Conservation (phyloP, 2,329 filamentous ascomycete genomes). For the Boeremia lycopersici region DNA sequence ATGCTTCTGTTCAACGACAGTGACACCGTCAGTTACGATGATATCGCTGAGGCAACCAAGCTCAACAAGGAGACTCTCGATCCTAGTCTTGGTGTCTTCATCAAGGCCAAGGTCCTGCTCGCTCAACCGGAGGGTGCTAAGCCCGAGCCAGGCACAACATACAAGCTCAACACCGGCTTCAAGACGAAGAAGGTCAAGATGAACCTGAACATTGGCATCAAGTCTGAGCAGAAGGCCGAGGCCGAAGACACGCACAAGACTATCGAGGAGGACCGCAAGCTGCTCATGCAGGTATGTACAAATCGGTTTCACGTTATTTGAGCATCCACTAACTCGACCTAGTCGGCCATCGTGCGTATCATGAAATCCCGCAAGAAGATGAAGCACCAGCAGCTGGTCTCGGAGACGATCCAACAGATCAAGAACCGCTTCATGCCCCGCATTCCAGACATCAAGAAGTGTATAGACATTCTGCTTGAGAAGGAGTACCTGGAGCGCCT, state of each 20-base stretch:
- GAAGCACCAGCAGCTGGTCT: slow-evolving; percentile 94
- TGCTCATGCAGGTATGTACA: slow-evolving; percentile 86
- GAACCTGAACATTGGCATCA: slow-evolving; percentile 93
- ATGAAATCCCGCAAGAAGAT: slow-evolving; percentile 99
- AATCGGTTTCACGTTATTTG: too few species aligned
- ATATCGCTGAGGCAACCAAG: slow-evolving; percentile 81
- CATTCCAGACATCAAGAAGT: slow-evolving; percentile 97
- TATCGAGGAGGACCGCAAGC: slow-evolving; percentile 96
- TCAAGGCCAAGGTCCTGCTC: slow-evolving; percentile 89
- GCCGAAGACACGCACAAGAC: slow-evolving; percentile 98
- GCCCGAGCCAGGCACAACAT: slow-evolving; percentile 76
- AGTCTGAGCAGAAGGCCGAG: slow-evolving; percentile 95
- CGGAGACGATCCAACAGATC: slow-evolving; percentile 95
- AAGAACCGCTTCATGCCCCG: slow-evolving; percentile 91
- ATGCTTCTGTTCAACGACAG: slow-evolving; percentile 92
- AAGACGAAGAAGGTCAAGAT: slow-evolving; percentile 98
- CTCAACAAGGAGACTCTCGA: slow-evolving; percentile 84
- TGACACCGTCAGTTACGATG: slow-evolving; percentile 83
- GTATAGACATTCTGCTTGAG: slow-evolving; percentile 96
- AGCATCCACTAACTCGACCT: slow-evolving; percentile 36
- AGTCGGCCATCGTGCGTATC: slow-evolving; percentile 98
- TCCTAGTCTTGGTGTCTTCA: slow-evolving; percentile 80
- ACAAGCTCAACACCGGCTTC: slow-evolving; percentile 90
- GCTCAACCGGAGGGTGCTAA: slow-evolving; percentile 75
- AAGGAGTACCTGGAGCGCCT: slow-evolving; percentile 98